These are phyloP conservation scores for Fusarium nodosum DNA, from an alignment of 2,329 filamentous ascomycete genomes.

Conservation along the genomic window DNA sequence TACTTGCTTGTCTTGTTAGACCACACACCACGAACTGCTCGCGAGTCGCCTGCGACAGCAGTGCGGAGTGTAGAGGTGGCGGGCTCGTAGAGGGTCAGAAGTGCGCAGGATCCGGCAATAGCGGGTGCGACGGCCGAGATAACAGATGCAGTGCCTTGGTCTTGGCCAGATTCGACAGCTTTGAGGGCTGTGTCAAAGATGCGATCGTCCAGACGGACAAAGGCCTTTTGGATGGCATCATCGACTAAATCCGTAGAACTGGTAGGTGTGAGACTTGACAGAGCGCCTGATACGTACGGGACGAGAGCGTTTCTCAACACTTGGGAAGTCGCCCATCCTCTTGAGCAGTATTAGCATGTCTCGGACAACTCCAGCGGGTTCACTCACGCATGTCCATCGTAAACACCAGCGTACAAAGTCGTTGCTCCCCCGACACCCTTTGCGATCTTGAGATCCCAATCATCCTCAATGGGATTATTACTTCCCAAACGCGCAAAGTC, in stretches of 20 bases:
- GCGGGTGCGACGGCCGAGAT: slow-evolving; percentile 55
- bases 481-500: slow-evolving; percentile 55
- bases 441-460: slow-evolving; percentile 53
- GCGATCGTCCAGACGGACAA: slow-evolving; percentile 69
- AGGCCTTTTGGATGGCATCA: slow-evolving; percentile 68
- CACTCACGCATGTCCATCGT: slow-evolving; percentile 64
- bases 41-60: slow-evolving; percentile 76
- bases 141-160: slow-evolving; percentile 49
- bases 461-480: slow-evolving; percentile 55
- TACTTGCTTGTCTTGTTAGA: slow-evolving; percentile 61
- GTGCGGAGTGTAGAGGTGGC: slow-evolving; percentile 66
- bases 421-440: slow-evolving; percentile 49
- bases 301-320: slow-evolving; percentile 59
- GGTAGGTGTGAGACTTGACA: slow-evolving; percentile 50
- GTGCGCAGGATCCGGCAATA: slow-evolving; percentile 70
- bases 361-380: no score
- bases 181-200: slow-evolving; percentile 60
- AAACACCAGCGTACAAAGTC: slow-evolving; percentile 57
- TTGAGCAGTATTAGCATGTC: slow-evolving; percentile 18
- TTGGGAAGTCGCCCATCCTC: slow-evolving; percentile 59
- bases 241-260: slow-evolving; percentile 63
- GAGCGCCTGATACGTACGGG: slow-evolving; percentile 56
- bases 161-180: slow-evolving; percentile 49
- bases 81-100: slow-evolving; percentile 73
- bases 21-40: slow-evolving; percentile 71